Conservation (phyloP, 768 basidiomycete species). For the Filobasidium wieringae region DNA sequence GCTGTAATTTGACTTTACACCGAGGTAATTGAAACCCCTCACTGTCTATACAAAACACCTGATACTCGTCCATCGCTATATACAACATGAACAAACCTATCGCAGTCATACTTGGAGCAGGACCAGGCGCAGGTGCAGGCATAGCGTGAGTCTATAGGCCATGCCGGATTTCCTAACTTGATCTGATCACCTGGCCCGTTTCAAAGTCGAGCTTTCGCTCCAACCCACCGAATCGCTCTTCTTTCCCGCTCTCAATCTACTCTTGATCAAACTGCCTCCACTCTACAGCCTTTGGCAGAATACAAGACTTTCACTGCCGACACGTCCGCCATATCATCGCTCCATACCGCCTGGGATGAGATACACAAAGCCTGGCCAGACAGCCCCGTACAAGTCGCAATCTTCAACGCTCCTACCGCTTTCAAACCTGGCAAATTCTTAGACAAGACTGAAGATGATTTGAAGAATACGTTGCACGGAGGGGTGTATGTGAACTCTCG, state of each 20-base stretch:
- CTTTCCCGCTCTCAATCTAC: constrained; percentile 25
- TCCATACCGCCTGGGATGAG: constrained; percentile 20
- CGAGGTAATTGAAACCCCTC: too few species aligned
- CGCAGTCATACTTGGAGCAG: neutral
- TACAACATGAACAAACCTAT: neutral
- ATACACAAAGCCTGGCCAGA: constrained; percentile 27
- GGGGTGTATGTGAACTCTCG: constrained; percentile 23
- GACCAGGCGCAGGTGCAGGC: constrained; percentile 14
- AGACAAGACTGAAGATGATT: constrained; percentile 19
- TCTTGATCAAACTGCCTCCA: constrained; percentile 18
- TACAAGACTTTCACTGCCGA: constrained; percentile 20
- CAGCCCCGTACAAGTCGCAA: constrained; percentile 24
- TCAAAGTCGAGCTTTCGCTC: constrained; percentile 16
- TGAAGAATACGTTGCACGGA: constrained; percentile 17
- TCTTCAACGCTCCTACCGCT: constrained; percentile 23
- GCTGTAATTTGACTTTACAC: too few species aligned
- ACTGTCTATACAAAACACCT: neutral
- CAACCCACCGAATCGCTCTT: constrained; percentile 31
- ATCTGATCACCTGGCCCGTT: neutral
- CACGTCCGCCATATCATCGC: constrained; percentile 12
- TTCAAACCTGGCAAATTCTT: constrained; percentile 24
- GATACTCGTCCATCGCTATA: too few species aligned
- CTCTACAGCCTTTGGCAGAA: constrained; percentile 2
- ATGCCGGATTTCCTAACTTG: neutral
- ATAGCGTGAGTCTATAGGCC: constrained; percentile 9